Percentiles rank a stretch among this genome's conserved stretches.
Conservation (phyloP, 306 rosid genomes). For the Vigna reflexopilosa region DNA sequence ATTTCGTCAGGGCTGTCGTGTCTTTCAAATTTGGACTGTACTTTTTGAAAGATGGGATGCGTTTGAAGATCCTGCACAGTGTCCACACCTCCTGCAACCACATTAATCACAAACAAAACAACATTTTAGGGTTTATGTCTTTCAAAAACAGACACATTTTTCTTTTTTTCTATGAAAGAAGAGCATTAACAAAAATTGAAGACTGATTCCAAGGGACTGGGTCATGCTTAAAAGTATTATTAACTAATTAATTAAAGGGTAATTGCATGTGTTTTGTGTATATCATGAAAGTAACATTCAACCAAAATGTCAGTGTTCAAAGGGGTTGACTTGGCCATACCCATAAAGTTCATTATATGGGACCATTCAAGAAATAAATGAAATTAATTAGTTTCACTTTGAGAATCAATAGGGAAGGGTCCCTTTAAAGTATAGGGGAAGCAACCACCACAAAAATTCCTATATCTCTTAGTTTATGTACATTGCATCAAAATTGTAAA, state of each 20-base stretch:
- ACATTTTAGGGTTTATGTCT: background rate
- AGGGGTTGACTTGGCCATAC: conserved; percentile 22
- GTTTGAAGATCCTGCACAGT: conserved; percentile 76
- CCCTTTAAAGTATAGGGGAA: background rate
- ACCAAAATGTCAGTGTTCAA: conserved; percentile 24
- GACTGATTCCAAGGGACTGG: background rate
- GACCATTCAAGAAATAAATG: conserved; percentile 5
- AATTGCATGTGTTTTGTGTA: background rate
- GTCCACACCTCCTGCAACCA: conserved; percentile 86
- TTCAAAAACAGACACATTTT: background rate
- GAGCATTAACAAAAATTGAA: background rate
- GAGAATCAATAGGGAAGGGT: conserved; percentile 13
- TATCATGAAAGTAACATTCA: background rate
- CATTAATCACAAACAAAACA: background rate
- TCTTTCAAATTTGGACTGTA: conserved; percentile 51
- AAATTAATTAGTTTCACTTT: conserved; percentile 1
- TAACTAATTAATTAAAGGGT: background rate
- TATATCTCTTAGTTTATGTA: background rate
- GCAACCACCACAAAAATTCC: background rate
- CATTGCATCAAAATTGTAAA: too few relatives aligned
- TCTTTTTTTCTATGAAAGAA: background rate
- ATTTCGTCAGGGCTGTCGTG: conserved; percentile 10
- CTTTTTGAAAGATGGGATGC: conserved; percentile 66
- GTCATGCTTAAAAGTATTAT: background rate
- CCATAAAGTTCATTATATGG: background rate